These are phyloP conservation scores for Claviceps pazoutovae DNA, from an alignment of 2,329 filamentous ascomycete genomes.

Conservation along the genomic window DNA sequence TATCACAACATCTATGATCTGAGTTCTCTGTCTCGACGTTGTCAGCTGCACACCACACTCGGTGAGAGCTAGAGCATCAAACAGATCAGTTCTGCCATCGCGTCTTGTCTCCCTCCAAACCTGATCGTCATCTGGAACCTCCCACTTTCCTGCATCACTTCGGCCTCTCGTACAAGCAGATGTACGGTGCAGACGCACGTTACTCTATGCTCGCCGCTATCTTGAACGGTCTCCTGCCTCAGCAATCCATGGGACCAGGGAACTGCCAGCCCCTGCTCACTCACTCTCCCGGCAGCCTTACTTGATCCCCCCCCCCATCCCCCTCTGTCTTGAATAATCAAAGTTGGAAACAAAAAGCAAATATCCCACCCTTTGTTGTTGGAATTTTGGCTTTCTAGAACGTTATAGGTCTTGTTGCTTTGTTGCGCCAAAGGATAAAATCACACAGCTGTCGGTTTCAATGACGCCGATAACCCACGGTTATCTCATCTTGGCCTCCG, in stretches of 20 bases:
- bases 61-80: neutral
- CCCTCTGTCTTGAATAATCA: neutral
- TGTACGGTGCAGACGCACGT: neutral
- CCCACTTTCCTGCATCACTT: neutral
- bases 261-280: slow-evolving; percentile 1
- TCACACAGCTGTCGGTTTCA: slow-evolving; percentile 12
- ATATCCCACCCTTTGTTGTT: neutral
- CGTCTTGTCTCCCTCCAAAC: neutral
- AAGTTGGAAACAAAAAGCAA: neutral
- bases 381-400: neutral
- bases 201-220: neutral
- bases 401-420: neutral
- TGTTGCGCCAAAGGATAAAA: neutral
- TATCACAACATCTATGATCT: neutral
- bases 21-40: slow-evolving; percentile 5
- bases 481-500: slow-evolving; percentile 42
- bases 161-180: neutral
- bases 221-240: neutral
- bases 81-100: neutral
- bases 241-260: neutral
- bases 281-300: neutral
- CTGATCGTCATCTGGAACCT: slow-evolving; percentile 3
- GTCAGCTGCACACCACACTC: slow-evolving; percentile 2
- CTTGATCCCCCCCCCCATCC: neutral
- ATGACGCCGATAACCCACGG: slow-evolving; percentile 45